Evolutionary conservation across 1,284 basidiomycete species (phyloP).

Genomic region (Fistulina hepatica): DNA sequence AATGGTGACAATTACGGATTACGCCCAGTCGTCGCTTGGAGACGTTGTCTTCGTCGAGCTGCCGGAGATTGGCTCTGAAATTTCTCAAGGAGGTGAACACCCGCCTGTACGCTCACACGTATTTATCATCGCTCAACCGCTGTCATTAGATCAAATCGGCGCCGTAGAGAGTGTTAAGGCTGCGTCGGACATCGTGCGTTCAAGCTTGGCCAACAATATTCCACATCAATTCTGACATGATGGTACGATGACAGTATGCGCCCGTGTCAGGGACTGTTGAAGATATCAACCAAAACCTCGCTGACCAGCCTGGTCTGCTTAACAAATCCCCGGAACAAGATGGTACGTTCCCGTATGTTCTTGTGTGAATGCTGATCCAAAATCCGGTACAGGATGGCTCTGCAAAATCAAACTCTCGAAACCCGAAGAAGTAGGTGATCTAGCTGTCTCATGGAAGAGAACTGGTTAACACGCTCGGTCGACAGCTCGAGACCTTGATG

Average conservation of each 20-base stretch:
- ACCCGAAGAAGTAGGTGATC: constrained; percentile 51
- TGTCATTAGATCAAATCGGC: constrained; percentile 76
- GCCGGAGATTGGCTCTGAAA: constrained; percentile 56
- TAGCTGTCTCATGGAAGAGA: background rate
- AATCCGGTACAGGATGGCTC: constrained; percentile 69
- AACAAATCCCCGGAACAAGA: constrained; percentile 85
- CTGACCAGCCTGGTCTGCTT: constrained; percentile 66
- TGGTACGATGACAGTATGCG: constrained; percentile 60
- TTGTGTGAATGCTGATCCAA: constrained; percentile 2
- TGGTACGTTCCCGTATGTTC: constrained; percentile 40
- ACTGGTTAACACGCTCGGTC: background rate
- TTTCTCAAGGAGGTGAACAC: constrained; percentile 77
- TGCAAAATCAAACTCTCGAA: constrained; percentile 85
- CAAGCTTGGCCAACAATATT: constrained; percentile 7
- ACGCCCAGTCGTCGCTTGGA: constrained; percentile 87
- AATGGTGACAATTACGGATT: constrained; percentile 84
- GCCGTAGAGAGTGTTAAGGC: constrained; percentile 98
- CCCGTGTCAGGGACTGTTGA: constrained; percentile 81
- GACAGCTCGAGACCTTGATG: constrained; percentile 66
- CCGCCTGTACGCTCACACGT: no score
- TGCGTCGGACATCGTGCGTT: constrained; percentile 83
- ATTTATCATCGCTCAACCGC: no score
- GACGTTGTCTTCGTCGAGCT: constrained; percentile 98
- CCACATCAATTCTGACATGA: constrained; percentile 5
- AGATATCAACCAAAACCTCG: constrained; percentile 70